phyloP scores from a whole-genome alignment of 2,329 filamentous ascomycete species.

The Diaporthe australafricana region DNA sequence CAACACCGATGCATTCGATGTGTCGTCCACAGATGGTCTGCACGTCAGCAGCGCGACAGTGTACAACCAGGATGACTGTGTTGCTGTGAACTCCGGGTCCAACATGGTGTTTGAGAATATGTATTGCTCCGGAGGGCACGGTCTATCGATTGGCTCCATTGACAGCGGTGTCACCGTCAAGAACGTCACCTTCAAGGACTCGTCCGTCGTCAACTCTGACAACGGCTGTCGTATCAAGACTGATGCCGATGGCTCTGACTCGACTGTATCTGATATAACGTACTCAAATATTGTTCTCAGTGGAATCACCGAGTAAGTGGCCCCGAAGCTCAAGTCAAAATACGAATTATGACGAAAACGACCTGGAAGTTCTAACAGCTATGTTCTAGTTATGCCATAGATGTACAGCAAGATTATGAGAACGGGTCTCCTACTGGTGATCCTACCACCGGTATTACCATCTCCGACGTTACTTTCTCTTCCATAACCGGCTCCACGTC shows the following conservation, averaged over 20 bases:
- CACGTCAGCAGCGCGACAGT: slow-evolving; percentile 64
- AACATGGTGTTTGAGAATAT: slow-evolving; percentile 59
- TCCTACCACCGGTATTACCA: slow-evolving; percentile 61
- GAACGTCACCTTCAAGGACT: slow-evolving; percentile 61
- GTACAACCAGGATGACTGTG: slow-evolving; percentile 72
- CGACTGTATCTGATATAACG: slow-evolving; percentile 37
- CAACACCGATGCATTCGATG: slow-evolving; percentile 71
- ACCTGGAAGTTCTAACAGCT: neutral
- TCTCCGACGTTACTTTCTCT: slow-evolving; percentile 59
- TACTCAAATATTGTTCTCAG: slow-evolving; percentile 43
- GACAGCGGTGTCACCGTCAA: slow-evolving; percentile 64
- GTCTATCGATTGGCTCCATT: slow-evolving; percentile 56
- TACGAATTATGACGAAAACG: no score
- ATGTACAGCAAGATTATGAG: slow-evolving; percentile 57
- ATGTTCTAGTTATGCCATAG: slow-evolving; percentile 48
- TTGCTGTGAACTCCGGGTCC: slow-evolving; percentile 66
- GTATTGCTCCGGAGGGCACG: slow-evolving; percentile 57
- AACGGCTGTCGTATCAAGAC: slow-evolving; percentile 67
- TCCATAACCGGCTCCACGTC: slow-evolving; percentile 56
- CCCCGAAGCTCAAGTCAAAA: no score
- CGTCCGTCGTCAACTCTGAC: slow-evolving; percentile 60
- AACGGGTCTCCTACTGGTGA: slow-evolving; percentile 57
- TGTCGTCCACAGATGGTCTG: slow-evolving; percentile 61
- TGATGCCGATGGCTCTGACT: slow-evolving; percentile 56
- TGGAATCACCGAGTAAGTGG: slow-evolving; percentile 36